Conservation (phyloP, 179 eudicot species). For the Patellifolia procumbens region DNA sequence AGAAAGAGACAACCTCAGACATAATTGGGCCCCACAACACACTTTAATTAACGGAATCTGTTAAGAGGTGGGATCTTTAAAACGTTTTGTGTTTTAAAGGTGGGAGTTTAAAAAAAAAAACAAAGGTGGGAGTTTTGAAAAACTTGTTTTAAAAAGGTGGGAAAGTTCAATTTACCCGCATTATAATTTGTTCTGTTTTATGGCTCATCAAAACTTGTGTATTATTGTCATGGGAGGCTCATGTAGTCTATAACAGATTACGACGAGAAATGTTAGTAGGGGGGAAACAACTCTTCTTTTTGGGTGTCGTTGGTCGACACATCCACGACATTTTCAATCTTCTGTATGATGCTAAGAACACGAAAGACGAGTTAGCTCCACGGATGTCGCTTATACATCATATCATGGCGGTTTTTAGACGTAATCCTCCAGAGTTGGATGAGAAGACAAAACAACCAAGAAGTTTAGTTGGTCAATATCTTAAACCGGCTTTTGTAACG, state of each 20-base stretch:
- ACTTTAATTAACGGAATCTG: no score
- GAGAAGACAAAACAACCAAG: background rate
- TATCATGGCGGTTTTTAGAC: no score
- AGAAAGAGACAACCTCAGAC: no score
- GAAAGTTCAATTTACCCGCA: no score
- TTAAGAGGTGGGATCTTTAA: no score
- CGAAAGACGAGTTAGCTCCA: background rate
- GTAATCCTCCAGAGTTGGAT: background rate
- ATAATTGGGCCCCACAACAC: no score
- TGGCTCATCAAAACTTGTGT: conserved; percentile 6
- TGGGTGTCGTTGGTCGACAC: conserved; percentile 12
- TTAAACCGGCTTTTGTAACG: no score
- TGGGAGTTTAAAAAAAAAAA: no score
- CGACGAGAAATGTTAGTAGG: background rate
- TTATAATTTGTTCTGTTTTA: background rate
- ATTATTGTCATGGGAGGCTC: conserved; percentile 20
- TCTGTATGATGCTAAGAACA: background rate
- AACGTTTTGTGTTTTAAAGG: no score
- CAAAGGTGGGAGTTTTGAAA: no score
- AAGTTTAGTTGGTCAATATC: no score
- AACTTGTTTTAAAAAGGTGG: no score
- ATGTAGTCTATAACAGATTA: background rate
- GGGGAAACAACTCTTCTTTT: conserved; percentile 5
- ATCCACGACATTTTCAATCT: conserved; percentile 2
- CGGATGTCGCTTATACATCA: background rate